These are phyloP conservation scores for Tephrocybe sp. DNA, from an alignment of 768 basidiomycete species.

Conservation along the genomic window DNA sequence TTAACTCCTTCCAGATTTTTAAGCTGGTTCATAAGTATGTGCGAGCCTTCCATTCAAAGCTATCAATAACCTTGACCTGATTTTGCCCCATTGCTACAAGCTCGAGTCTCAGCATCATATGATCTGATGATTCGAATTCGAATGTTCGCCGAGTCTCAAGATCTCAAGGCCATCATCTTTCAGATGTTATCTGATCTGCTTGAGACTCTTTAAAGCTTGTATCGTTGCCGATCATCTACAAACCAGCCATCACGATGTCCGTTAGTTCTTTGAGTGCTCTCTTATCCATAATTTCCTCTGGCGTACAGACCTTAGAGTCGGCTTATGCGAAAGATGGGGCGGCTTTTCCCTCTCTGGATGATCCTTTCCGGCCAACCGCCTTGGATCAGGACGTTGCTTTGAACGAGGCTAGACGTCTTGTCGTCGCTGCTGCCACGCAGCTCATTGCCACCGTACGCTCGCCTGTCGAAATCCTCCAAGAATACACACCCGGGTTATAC, in stretches of 20 bases:
- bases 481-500: conserved; percentile 10
- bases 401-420: background rate
- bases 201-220: no score
- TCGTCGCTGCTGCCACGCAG: conserved; percentile 17
- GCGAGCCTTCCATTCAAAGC: no score
- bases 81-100: no score
- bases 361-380: background rate
- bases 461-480: conserved; percentile 18
- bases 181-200: no score
- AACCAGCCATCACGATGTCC: background rate
- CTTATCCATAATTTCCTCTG: background rate
- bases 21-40: no score
- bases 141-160: no score
- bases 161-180: no score
- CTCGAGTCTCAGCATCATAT: no score
- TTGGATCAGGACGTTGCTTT: background rate
- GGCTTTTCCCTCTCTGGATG: background rate
- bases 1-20: no score
- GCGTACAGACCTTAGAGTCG: background rate
- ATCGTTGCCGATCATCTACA: no score
- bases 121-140: no score
- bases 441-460: conserved; percentile 20
- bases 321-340: conserved; percentile 1
- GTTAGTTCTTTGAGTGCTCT: background rate
- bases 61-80: no score